These are phyloP conservation scores for Sherardia arvensis DNA, from an alignment of 257 asterid genomes.

Conservation along the genomic window DNA sequence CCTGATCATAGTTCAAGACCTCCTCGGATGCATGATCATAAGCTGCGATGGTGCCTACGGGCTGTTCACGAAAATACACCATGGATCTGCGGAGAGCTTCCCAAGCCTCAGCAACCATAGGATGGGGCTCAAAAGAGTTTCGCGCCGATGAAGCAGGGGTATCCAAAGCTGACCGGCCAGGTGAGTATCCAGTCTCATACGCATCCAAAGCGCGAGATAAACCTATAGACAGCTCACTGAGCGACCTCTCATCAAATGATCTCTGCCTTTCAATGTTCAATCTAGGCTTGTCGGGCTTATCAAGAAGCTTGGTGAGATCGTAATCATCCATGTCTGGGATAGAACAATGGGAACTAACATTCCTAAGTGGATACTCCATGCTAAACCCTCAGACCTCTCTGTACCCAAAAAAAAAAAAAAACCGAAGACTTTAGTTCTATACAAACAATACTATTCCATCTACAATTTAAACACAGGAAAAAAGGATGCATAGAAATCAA, in stretches of 20 bases:
- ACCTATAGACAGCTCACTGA: slow-evolving; percentile 61
- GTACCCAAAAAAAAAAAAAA: slow-evolving; percentile 7
- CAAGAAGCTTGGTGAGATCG: slow-evolving; percentile 56
- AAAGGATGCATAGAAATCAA: not conserved
- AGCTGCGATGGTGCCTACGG: slow-evolving; percentile 86
- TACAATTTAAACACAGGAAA: not conserved
- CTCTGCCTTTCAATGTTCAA: slow-evolving; percentile 56
- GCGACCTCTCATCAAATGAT: slow-evolving; percentile 68
- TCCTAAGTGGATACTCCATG: slow-evolving; percentile 38
- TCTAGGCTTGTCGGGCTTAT: slow-evolving; percentile 55
- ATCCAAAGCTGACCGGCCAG: slow-evolving; percentile 47
- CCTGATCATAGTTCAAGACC: slow-evolving; percentile 82
- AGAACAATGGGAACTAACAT: slow-evolving; percentile 55
- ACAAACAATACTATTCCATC: not conserved
- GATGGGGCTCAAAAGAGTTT: slow-evolving; percentile 75
- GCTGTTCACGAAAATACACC: slow-evolving; percentile 62
- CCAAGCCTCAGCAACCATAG: slow-evolving; percentile 83
- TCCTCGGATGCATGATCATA: slow-evolving; percentile 78
- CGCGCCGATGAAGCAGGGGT: slow-evolving; percentile 53
- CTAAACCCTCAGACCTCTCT: slow-evolving; percentile 19
- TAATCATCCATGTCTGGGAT: slow-evolving; percentile 51
- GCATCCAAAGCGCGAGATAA: slow-evolving; percentile 41
- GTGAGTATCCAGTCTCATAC: slow-evolving; percentile 46
- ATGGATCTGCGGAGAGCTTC: slow-evolving; percentile 60
- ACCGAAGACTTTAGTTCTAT: not conserved